Conservation (phyloP, 495 filamentous ascomycete genomes). For the Apodospora peruviana region DNA sequence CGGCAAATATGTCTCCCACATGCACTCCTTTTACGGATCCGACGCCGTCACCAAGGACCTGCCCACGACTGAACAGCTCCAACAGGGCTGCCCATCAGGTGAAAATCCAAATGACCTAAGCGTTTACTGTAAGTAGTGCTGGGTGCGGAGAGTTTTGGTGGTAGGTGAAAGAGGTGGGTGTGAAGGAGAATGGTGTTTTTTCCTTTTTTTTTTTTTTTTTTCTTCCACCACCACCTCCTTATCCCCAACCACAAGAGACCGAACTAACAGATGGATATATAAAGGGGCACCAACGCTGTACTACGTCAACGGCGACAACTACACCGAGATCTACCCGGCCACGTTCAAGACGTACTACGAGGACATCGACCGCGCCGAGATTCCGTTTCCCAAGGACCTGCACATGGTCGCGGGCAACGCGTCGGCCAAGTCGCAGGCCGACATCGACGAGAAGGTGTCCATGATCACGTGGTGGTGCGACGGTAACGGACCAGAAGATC, state of each 20-base stretch:
- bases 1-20: constrained; percentile 30
- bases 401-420: constrained; percentile 29
- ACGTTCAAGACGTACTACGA: constrained; percentile 46
- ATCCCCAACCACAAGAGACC: too few relatives aligned
- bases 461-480: constrained; percentile 35
- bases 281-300: constrained; percentile 28
- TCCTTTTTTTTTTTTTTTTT: too few relatives aligned
- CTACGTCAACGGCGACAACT: constrained; percentile 29
- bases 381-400: constrained; percentile 59
- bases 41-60: constrained; percentile 31
- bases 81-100: constrained; percentile 30
- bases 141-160: too few relatives aligned
- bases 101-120: constrained; percentile 35
- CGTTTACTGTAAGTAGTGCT: constrained; percentile 25
- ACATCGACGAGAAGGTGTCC: constrained; percentile 26
- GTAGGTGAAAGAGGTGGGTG: too few relatives aligned
- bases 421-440: constrained; percentile 24
- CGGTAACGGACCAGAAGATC: constrained; percentile 27
- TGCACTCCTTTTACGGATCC: constrained; percentile 35
- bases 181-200: too few relatives aligned
- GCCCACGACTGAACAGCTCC: constrained; percentile 29
- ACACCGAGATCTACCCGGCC: constrained; percentile 29
- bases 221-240: too few relatives aligned
- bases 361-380: constrained; percentile 79
- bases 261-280: too few relatives aligned